These are phyloP conservation scores for Beauveria varroae DNA, from an alignment of 2,329 filamentous ascomycete genomes.

Conservation along the genomic window DNA sequence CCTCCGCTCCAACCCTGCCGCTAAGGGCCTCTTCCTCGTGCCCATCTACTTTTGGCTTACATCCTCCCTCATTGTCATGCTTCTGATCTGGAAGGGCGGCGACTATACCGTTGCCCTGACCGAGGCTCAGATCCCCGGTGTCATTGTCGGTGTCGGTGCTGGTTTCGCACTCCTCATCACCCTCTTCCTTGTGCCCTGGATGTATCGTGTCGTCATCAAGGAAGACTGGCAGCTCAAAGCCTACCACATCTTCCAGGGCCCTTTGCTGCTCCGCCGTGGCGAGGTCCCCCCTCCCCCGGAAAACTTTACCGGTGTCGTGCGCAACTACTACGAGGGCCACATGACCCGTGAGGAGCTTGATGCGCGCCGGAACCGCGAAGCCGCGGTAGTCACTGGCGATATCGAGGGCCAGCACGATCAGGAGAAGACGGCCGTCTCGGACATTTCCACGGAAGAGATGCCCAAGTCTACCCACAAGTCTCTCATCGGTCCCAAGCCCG, in stretches of 20 bases:
- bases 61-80: conserved; percentile 47
- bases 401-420: conserved; percentile 18
- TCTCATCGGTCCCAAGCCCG: conserved; percentile 32
- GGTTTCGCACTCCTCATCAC: conserved; percentile 41
- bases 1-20: conserved; percentile 43
- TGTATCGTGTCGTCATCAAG: conserved; percentile 50
- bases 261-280: conserved; percentile 40
- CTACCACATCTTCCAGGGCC: conserved; percentile 47
- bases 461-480: conserved; percentile 24
- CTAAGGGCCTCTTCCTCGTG: conserved; percentile 43
- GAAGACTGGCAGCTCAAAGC: conserved; percentile 53
- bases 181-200: conserved; percentile 51
- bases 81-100: conserved; percentile 52
- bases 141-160: conserved; percentile 45
- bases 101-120: conserved; percentile 39
- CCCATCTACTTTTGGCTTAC: conserved; percentile 53
- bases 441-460: conserved; percentile 25
- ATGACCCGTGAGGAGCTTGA: conserved; percentile 46
- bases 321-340: conserved; percentile 50
- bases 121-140: conserved; percentile 40
- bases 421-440: conserved; percentile 21
- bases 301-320: conserved; percentile 33
- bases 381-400: conserved; percentile 16
- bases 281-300: conserved; percentile 34
- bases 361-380: conserved; percentile 25